Conservation (phyloP, 257 asterid genomes). For the Leonotis leonurus region DNA sequence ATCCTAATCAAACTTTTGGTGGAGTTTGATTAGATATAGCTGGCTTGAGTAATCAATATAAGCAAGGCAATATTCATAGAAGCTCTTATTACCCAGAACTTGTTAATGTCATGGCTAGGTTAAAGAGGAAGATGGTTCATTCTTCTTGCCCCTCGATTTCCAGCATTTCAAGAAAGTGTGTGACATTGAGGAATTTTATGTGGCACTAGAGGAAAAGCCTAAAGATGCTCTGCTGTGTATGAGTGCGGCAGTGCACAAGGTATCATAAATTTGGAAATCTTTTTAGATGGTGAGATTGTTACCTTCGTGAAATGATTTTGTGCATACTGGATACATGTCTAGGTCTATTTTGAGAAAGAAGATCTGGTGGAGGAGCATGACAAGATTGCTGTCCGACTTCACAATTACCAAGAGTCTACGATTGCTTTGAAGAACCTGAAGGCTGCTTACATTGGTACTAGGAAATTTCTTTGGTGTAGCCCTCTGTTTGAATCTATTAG, state of each 20-base stretch:
- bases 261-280: conserved; percentile 16
- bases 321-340: conserved; percentile 4
- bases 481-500: neutral
- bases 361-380: conserved; percentile 29
- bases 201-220: conserved; percentile 55
- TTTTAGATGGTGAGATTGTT: neutral
- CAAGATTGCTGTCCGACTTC: conserved; percentile 68
- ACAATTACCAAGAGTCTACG: conserved; percentile 71
- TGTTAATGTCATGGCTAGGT: conserved; percentile 40
- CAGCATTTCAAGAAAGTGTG: conserved; percentile 67
- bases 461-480: conserved; percentile 5
- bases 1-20: neutral
- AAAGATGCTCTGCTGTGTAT: conserved; percentile 73
- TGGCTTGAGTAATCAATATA: neutral
- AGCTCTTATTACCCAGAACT: neutral
- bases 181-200: conserved; percentile 42
- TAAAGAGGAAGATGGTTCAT: conserved; percentile 52
- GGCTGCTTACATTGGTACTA: conserved; percentile 94
- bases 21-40: conserved; percentile 7
- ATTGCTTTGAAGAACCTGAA: conserved; percentile 90
- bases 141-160: conserved; percentile 65
- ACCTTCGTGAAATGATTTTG: conserved; percentile 18
- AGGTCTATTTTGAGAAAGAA: conserved; percentile 46
- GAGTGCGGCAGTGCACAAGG: conserved; percentile 88
- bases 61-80: neutral